These are phyloP conservation scores for Cordyceps tenuipes DNA, from an alignment of 2,329 filamentous ascomycete genomes.

Conservation along the genomic window DNA sequence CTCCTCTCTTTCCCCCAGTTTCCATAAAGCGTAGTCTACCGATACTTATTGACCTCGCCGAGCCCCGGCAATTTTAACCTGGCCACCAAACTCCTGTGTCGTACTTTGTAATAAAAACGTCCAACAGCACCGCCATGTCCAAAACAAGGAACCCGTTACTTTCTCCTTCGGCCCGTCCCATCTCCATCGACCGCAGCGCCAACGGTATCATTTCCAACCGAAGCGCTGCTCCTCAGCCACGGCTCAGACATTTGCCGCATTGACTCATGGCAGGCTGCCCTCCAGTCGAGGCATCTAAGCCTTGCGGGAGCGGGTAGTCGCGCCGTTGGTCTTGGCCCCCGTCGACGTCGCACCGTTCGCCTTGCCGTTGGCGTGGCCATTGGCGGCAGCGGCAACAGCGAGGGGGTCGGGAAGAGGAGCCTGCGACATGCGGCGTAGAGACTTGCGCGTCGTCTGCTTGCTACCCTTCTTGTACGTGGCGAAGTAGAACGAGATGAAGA, in stretches of 20 bases:
- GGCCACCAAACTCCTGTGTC: constrained; percentile 8
- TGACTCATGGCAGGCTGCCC: not conserved
- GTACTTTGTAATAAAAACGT: not conserved
- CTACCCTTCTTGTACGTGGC: constrained; percentile 88
- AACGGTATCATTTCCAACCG: not conserved
- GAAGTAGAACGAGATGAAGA: constrained; percentile 99
- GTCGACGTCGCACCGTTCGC: constrained; percentile 45
- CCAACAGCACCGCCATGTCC: constrained; percentile 10
- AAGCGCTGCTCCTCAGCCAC: not conserved
- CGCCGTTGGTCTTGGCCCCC: constrained; percentile 49
- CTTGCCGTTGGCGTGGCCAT: constrained; percentile 41
- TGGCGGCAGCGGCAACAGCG: constrained; percentile 51
- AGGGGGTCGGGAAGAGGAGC: constrained; percentile 74
- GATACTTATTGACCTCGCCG: constrained; percentile 8
- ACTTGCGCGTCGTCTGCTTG: constrained; percentile 77
- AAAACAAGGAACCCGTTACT: not conserved
- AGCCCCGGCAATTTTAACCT: constrained; percentile 7
- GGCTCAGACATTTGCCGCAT: not conserved
- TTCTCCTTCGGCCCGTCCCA: not conserved
- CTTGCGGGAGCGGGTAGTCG: constrained; percentile 61
- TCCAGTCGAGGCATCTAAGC: constrained; percentile 30
- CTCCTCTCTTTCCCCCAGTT: not conserved
- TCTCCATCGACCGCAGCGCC: not conserved
- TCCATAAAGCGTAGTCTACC: constrained; percentile 2
- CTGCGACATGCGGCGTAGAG: constrained; percentile 56